Percentiles rank a stretch among this genome's conserved stretches.
Evolutionary conservation across 2,329 filamentous ascomycete genomes (phyloP).

Genomic region (Orbilia quercus): DNA sequence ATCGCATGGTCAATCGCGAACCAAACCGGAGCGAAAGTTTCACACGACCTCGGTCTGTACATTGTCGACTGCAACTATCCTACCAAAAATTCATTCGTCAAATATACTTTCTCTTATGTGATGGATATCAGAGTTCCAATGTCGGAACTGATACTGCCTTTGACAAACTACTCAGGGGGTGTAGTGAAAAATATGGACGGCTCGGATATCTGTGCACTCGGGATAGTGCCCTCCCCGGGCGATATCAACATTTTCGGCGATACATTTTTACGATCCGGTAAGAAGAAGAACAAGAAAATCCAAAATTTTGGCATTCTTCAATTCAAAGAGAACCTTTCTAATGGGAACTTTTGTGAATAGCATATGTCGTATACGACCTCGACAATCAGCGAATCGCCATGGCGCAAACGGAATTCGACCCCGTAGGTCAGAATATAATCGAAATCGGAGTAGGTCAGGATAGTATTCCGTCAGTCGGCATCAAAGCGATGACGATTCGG

Average conservation of each 20-base stretch:
- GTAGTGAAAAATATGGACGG: constrained; percentile 31
- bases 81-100: constrained; percentile 64
- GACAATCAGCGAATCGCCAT: constrained; percentile 77
- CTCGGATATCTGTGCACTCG: constrained; percentile 47
- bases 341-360: constrained; percentile 62
- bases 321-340: constrained; percentile 61
- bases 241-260: constrained; percentile 44
- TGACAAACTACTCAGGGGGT: constrained; percentile 44
- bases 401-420: constrained; percentile 74
- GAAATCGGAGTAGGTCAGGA: constrained; percentile 68
- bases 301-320: not conserved
- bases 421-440: constrained; percentile 65
- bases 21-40: constrained; percentile 66
- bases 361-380: constrained; percentile 82
- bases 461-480: constrained; percentile 68
- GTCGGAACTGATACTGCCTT: constrained; percentile 66
- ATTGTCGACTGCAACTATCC: constrained; percentile 72
- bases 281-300: constrained; percentile 60
- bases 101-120: constrained; percentile 68
- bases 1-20: constrained; percentile 55
- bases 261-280: constrained; percentile 48
- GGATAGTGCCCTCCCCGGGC: constrained; percentile 26
- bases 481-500: constrained; percentile 66
- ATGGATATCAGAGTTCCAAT: constrained; percentile 70
- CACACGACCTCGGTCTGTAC: constrained; percentile 68